Percentiles rank a stretch among this genome's conserved stretches.
Conservation (phyloP, 2,329 filamentous ascomycete species). For the Fusarium sp. region DNA sequence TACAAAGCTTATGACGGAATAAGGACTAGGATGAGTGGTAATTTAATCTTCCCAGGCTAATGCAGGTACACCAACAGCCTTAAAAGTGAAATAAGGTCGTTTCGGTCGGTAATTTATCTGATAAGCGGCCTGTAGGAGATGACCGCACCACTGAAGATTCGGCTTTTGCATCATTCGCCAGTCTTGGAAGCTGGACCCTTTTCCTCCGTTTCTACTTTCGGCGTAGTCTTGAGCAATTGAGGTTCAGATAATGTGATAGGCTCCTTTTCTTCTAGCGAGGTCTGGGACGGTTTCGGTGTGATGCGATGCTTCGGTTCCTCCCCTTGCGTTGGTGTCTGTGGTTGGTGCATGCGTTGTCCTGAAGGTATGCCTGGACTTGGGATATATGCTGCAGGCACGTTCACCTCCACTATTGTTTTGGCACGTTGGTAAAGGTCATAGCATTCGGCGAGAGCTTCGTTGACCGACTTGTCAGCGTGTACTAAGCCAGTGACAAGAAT, state of each 20-base stretch:
- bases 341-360: slow-evolving; percentile 17
- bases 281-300: neutral
- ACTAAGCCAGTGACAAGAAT: slow-evolving; percentile 63
- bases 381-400: slow-evolving; percentile 59
- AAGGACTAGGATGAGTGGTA: slow-evolving; percentile 18
- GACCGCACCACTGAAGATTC: slow-evolving; percentile 22
- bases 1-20: slow-evolving; percentile 14
- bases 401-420: slow-evolving; percentile 61
- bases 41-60: slow-evolving; percentile 39
- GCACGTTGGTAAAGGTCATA: slow-evolving; percentile 61
- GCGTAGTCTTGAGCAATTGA: neutral
- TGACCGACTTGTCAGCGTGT: slow-evolving; percentile 56
- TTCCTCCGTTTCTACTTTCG: slow-evolving; percentile 23
- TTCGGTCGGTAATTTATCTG: slow-evolving; percentile 33
- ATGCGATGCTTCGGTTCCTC: neutral
- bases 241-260: slow-evolving; percentile 19
- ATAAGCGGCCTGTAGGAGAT: slow-evolving; percentile 31
- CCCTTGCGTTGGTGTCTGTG: neutral
- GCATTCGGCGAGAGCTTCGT: slow-evolving; percentile 62
- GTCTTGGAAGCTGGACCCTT: slow-evolving; percentile 26
- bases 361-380: slow-evolving; percentile 38
- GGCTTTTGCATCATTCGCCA: slow-evolving; percentile 22
- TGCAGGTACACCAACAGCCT: slow-evolving; percentile 35
- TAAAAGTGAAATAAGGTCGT: slow-evolving; percentile 25
- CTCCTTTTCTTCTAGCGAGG: neutral